Evolutionary conservation across 345 rosid species (phyloP).

Genomic region (Salix brachista): DNA sequence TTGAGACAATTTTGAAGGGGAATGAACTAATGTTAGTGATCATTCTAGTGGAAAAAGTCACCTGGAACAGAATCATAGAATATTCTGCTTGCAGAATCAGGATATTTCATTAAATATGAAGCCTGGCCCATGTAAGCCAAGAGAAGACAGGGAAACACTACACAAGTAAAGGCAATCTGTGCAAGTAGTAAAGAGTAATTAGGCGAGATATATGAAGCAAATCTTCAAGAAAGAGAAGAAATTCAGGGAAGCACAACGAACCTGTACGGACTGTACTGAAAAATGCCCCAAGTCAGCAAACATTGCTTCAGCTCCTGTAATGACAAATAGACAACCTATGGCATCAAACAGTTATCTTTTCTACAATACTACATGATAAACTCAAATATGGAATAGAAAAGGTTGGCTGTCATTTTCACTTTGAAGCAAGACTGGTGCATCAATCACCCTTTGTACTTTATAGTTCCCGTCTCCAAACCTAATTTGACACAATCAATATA

Average conservation of each 20-base stretch:
- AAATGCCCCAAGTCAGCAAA: constrained; percentile 98
- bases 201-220: neutral
- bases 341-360: neutral
- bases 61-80: constrained; percentile 95
- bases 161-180: constrained; percentile 74
- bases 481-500: neutral
- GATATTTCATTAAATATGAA: constrained; percentile 67
- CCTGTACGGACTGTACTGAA: constrained; percentile 87
- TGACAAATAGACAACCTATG: neutral
- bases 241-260: constrained; percentile 19
- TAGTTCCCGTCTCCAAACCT: neutral
- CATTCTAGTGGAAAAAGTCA: constrained; percentile 19
- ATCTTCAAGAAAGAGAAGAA: constrained; percentile 9
- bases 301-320: constrained; percentile 96
- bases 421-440: neutral
- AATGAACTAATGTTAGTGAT: neutral
- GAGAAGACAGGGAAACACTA: constrained; percentile 95
- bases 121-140: constrained; percentile 97
- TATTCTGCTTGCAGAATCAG: constrained; percentile 53
- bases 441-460: neutral
- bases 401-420: neutral
- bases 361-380: neutral
- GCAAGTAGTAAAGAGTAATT: constrained; percentile 13
- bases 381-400: neutral
- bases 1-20: neutral